Evolutionary conservation across 1,284 basidiomycete genomes (phyloP), one percentile per base, ranked within the genome.

Genomic region (Lentinula novae-zelandiae): DNA sequence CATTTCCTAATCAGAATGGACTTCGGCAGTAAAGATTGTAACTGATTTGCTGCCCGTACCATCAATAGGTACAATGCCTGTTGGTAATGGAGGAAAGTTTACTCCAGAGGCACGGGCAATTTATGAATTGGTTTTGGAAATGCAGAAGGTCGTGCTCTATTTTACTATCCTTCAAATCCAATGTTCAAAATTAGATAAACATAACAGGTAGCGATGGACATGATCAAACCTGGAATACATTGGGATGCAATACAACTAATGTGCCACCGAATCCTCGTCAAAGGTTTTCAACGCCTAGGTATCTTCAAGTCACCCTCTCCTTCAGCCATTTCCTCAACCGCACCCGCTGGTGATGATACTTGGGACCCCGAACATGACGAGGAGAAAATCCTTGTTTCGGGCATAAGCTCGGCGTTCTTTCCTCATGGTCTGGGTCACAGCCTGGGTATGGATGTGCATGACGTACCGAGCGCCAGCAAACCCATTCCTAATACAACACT

Each of bases 341-440:
- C 56, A 15, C 61, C 61, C 3, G 3, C 67, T 76, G 40, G 78
- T 76, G 1, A 75, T 75, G 2, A 72, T 72, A 40, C 80, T 79
- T 2, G 82, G 81, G 40, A 82, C 79, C 1, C 82, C 78, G 81
- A 84, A 83, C 63, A 76, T 82, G 62, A 60, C 1, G 84, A 85
- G 64, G 83, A 89, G 61, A 83, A 82, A 8, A 86, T 96, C 58
- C 77, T 96, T 5, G 82, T 82, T 27, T 87, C 86, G 2, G 93
- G 93, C 0, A 74, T 93, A 48, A 88, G 88, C 62, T 78, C 86
- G 1, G 90, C 92, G 0, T 96, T 96, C 80, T 96, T 92, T 81
- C 94, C 94, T 9, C 95, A 96, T 69, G 95, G 94, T 6, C 78
- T 96, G 48, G 92, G 94, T 1, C 95, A 96, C 71, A 90, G 90